phyloP scores from a whole-genome alignment of 2,329 filamentous ascomycete species.

The Diaporthe sp. region DNA sequence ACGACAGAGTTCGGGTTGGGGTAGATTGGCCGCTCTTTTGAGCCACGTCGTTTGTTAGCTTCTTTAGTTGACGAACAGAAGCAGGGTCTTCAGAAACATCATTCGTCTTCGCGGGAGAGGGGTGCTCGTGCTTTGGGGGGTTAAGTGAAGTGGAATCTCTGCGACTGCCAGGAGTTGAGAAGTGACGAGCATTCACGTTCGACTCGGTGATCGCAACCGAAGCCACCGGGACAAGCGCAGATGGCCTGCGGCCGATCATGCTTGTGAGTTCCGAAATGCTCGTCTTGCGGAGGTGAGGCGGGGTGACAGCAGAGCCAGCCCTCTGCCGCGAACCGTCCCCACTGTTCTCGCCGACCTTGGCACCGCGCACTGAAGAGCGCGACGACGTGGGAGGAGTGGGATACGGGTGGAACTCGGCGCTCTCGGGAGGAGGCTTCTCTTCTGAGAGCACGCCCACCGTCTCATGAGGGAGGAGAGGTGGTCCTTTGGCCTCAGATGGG shows the following conservation, averaged over 20 bases:
- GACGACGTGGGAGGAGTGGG: conserved; percentile 70
- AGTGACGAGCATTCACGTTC: conserved; percentile 74
- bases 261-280: conserved; percentile 58
- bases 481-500: conserved; percentile 43
- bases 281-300: conserved; percentile 56
- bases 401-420: conserved; percentile 58
- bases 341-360: conserved; percentile 56
- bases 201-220: conserved; percentile 71
- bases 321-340: conserved; percentile 51
- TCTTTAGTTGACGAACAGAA: conserved; percentile 78
- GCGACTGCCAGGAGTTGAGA: conserved; percentile 75
- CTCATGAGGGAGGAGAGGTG: conserved; percentile 55
- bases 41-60: conserved; percentile 87
- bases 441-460: conserved; percentile 48
- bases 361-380: conserved; percentile 58
- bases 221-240: conserved; percentile 70
- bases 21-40: conserved; percentile 94
- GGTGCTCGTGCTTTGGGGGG: conserved; percentile 61
- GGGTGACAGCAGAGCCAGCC: conserved; percentile 50
- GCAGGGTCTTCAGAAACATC: conserved; percentile 65
- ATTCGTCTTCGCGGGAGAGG: conserved; percentile 52
- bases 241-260: conserved; percentile 57
- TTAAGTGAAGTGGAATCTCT: conserved; percentile 63
- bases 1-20: conserved; percentile 87
- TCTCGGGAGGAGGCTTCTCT: conserved; percentile 47